phyloP scores from a whole-genome alignment of 352 stramenopile species.

The Peronospora belbahrii region DNA sequence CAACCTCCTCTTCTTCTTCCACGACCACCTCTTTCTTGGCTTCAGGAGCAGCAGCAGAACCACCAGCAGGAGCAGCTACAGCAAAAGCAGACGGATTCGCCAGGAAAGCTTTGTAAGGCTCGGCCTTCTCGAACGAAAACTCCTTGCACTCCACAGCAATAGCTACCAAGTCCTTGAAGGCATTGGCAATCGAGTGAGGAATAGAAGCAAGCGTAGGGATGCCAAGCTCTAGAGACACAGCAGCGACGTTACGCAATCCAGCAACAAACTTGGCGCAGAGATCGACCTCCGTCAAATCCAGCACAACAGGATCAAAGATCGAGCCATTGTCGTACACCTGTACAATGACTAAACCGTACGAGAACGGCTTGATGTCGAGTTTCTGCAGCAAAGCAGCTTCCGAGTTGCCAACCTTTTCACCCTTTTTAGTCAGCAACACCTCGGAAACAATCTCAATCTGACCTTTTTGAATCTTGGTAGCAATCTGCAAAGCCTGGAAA shows the following conservation, averaged over 20 bases:
- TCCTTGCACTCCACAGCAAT: conserved; percentile 92
- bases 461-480: conserved; percentile 99
- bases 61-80: conserved; percentile 77
- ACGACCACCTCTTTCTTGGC: conserved; percentile 56
- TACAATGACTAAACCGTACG: conserved; percentile 96
- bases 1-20: conserved; percentile 76
- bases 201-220: conserved; percentile 97
- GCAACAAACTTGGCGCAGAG: conserved; percentile 93
- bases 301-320: conserved; percentile 97
- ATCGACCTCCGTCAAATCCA: conserved; percentile 98
- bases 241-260: conserved; percentile 91
- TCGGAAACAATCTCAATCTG: conserved; percentile 99
- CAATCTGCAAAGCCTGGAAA: conserved; percentile 98
- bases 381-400: conserved; percentile 97
- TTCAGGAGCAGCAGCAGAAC: conserved; percentile 52
- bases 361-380: conserved; percentile 98
- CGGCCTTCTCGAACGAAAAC: conserved; percentile 97
- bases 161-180: conserved; percentile 96
- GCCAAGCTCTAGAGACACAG: conserved; percentile 92
- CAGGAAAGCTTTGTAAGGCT: conserved; percentile 95
- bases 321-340: conserved; percentile 98
- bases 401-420: conserved; percentile 97
- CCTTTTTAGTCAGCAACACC: conserved; percentile 91
- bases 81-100: conserved; percentile 92
- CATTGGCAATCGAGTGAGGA: conserved; percentile 98